Base-by-base conservation (phyloP, 2,329 filamentous ascomycete genomes). In the Penicillium freii region DNA sequence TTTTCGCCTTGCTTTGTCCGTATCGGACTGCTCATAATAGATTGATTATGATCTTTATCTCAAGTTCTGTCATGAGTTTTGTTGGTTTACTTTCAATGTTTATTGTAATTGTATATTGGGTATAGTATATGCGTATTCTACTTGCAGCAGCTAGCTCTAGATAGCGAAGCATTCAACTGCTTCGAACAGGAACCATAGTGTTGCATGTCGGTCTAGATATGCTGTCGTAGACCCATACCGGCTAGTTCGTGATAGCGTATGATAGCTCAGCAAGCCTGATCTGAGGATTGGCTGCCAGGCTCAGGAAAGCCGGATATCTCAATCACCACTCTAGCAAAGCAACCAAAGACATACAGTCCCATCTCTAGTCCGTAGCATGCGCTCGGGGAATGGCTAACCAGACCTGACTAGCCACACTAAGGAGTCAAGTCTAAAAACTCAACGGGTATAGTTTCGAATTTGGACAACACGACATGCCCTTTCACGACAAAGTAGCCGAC, bases 1-100 rank as follows among this genome's bases (percentile, higher is more conserved):
- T 43, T 33, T 52, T 53, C 29, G 42, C 19, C 21, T 34, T 44
- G 47, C 19, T 47, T 53, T 43, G 49, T 53, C 54, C 19, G 11
- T 36, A 43, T 39, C 40, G 50, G 54, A 43, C 43, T 53, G 42
- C 40, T 11, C 40, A 45, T 57, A 56, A 51, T 56, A 53, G 54
- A 57, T 57, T 57, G 49, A 53, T 57, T 53, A 40, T 45, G 19
- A 23, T 27, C 34, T 46, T 45, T 6, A 15, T 54, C 9, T 4
- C 5, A n/a, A 50, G 42, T 38, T 27, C 9, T 19, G 15, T 23
- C n/a, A 19, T 21, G 29, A 36, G n/a, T 17, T 21, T 17, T 1
- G 10, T 46, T 45, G 11, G 8, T 36, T 17, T 13, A 10, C 5
- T 36, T 31, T 34, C 13, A 15, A 34, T 52, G 29, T 52, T 34